Evolutionary conservation across 352 stramenopile genomes (phyloP).

Genomic region (Phytopythium delawarense): DNA sequence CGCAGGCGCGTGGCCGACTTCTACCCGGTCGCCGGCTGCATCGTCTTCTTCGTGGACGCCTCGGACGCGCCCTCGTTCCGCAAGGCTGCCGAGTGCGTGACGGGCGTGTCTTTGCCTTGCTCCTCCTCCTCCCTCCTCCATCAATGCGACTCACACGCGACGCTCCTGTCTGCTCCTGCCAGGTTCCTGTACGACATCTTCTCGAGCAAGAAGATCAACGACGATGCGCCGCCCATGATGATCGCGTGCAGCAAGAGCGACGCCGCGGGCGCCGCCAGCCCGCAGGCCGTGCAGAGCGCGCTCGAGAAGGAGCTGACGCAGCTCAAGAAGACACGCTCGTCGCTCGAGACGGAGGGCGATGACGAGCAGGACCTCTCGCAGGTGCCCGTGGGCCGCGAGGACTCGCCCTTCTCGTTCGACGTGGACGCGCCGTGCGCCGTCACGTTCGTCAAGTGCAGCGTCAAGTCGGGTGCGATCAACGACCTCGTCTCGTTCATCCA

Average conservation of each 20-base stretch:
- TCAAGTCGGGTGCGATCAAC: conserved; percentile 59
- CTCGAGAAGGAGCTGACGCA: conserved; percentile 83
- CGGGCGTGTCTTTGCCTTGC: neutral
- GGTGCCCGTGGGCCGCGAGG: conserved; percentile 77
- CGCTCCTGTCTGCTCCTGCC: neutral
- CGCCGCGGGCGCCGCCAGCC: conserved; percentile 29
- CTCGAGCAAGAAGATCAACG: conserved; percentile 79
- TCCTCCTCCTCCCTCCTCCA: neutral
- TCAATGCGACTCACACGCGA: neutral
- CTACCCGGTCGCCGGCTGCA: conserved; percentile 60
- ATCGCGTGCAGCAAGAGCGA: conserved; percentile 88
- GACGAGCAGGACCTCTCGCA: conserved; percentile 67
- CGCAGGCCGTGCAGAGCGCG: conserved; percentile 45
- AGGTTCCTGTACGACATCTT: conserved; percentile 87
- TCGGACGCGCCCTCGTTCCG: conserved; percentile 57
- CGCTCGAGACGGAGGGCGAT: conserved; percentile 71
- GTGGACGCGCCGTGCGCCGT: conserved; percentile 80
- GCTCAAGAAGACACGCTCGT: conserved; percentile 84
- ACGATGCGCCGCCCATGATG: conserved; percentile 60
- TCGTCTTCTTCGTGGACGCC: conserved; percentile 79
- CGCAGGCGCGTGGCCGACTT: conserved; percentile 63
- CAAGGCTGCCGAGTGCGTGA: conserved; percentile 70
- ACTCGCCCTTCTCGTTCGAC: conserved; percentile 68
- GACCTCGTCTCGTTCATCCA: conserved; percentile 71
- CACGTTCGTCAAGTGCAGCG: conserved; percentile 62